Conservation (phyloP, 1,139 yeast genomes). For the Kodamaea fungicola region DNA sequence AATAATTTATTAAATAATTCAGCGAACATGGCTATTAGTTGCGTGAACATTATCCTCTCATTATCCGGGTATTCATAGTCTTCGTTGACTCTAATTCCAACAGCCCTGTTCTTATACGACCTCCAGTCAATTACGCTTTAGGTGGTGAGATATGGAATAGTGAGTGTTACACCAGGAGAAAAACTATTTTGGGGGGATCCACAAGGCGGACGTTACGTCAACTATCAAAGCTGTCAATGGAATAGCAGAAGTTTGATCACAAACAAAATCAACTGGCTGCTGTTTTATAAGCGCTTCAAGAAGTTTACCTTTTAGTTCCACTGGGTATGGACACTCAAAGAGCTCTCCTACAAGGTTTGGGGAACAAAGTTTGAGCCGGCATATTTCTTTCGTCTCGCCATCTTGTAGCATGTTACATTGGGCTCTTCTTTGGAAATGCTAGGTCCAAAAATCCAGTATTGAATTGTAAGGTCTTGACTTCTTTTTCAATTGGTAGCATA, state of each 20-base stretch:
- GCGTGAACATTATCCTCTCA: constrained; percentile 36
- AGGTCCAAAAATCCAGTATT: too few species aligned
- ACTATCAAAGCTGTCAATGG: constrained; percentile 62
- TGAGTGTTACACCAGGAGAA: constrained; percentile 34
- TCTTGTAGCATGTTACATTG: constrained; percentile 50
- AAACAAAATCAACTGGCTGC: constrained; percentile 20
- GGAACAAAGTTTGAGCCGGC: constrained; percentile 52
- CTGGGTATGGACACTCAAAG: constrained; percentile 47
- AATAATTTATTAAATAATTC: constrained; percentile 25
- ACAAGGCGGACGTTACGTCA: constrained; percentile 49
- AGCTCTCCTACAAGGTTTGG: constrained; percentile 62
- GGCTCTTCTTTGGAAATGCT: neutral
- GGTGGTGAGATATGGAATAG: constrained; percentile 59
- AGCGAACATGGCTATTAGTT: constrained; percentile 31
- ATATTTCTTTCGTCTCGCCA: constrained; percentile 62
- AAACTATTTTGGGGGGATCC: constrained; percentile 33
- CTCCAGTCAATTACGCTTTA: constrained; percentile 42
- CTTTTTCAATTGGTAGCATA: constrained; percentile 20
- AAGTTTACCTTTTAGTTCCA: constrained; percentile 17
- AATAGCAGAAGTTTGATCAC: constrained; percentile 32
- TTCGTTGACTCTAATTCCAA: constrained; percentile 49
- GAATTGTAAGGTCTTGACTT: too few species aligned
- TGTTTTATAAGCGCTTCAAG: constrained; percentile 14
- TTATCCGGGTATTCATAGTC: constrained; percentile 37
- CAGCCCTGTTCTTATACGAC: constrained; percentile 47